phyloP scores from a whole-genome alignment of 2,329 filamentous ascomycete species.

The Botrytis sinoallii region DNA sequence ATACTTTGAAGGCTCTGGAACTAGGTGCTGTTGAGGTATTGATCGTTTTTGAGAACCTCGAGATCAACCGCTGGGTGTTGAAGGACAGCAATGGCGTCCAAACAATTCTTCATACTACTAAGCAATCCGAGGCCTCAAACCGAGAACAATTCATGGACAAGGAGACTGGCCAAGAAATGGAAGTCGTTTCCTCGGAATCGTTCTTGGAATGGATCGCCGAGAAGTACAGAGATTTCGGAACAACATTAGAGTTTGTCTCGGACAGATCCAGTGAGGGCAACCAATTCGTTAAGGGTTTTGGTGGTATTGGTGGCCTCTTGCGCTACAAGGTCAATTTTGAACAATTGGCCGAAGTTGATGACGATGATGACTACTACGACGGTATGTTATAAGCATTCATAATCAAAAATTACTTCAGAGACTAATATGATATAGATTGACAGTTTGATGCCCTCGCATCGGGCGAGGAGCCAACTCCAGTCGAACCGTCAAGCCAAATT shows the following conservation, averaged over 20 bases:
- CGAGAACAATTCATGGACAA: conserved; percentile 91
- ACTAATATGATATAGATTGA: conserved; percentile 62
- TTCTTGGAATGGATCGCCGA: conserved; percentile 99
- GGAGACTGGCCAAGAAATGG: conserved; percentile 96
- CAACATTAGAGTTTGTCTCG: conserved; percentile 92
- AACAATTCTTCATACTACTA: conserved; percentile 80
- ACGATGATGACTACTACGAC: conserved; percentile 91
- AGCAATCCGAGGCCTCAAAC: conserved; percentile 71
- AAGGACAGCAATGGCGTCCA: conserved; percentile 74
- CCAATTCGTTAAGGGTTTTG: conserved; percentile 99
- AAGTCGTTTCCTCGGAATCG: conserved; percentile 78
- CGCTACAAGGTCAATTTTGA: conserved; percentile 99
- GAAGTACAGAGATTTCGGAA: conserved; percentile 97
- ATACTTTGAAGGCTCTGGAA: conserved; percentile 94
- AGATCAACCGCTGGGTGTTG: conserved; percentile 86
- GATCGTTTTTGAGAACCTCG: conserved; percentile 96
- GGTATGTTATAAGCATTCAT: conserved; percentile 41
- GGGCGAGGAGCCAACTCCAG: conserved; percentile 81
- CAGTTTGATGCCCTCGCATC: conserved; percentile 80
- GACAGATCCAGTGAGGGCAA: conserved; percentile 97
- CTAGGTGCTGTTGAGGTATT: conserved; percentile 90
- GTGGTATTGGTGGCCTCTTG: conserved; percentile 94
- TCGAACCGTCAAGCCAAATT: conserved; percentile 44
- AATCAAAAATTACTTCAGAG: conserved; percentile 17
- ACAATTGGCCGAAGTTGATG: conserved; percentile 86